Percentiles rank a stretch among this genome's conserved stretches.
Conservation (phyloP, 768 basidiomycete species). For the Trametes maxima region DNA sequence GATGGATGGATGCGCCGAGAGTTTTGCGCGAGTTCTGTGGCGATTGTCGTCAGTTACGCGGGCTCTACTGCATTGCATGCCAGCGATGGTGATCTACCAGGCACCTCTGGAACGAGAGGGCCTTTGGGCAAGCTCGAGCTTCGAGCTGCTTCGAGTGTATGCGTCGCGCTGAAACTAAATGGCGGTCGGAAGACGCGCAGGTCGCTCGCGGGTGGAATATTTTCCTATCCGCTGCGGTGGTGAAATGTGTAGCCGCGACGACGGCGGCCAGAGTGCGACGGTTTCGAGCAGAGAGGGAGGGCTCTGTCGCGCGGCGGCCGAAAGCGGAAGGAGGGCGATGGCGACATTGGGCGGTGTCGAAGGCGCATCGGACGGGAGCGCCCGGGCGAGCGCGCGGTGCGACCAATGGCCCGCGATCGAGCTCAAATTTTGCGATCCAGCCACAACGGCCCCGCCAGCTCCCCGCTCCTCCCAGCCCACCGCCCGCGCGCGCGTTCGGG, state of each 20-base stretch:
- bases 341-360: background rate
- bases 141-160: too few species aligned
- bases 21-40: constrained; percentile 1
- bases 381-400: background rate
- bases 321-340: background rate
- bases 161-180: too few species aligned
- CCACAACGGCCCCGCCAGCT: background rate
- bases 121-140: background rate
- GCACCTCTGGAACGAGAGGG: background rate
- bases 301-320: background rate
- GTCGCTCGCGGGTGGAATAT: background rate
- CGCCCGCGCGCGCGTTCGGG: background rate
- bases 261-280: background rate
- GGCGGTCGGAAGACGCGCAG: too few species aligned
- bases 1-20: background rate
- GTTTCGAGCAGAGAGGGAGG: background rate
- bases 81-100: background rate
- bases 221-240: background rate
- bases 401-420: background rate
- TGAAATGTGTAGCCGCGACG: background rate
- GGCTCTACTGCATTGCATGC: background rate
- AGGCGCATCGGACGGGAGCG: background rate
- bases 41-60: background rate
- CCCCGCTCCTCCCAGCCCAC: background rate
- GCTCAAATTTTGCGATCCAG: background rate